Evolutionary conservation across 257 asterid genomes (phyloP), one percentile per base, ranked within the genome.

Genomic region (Nicotiana otophora): DNA sequence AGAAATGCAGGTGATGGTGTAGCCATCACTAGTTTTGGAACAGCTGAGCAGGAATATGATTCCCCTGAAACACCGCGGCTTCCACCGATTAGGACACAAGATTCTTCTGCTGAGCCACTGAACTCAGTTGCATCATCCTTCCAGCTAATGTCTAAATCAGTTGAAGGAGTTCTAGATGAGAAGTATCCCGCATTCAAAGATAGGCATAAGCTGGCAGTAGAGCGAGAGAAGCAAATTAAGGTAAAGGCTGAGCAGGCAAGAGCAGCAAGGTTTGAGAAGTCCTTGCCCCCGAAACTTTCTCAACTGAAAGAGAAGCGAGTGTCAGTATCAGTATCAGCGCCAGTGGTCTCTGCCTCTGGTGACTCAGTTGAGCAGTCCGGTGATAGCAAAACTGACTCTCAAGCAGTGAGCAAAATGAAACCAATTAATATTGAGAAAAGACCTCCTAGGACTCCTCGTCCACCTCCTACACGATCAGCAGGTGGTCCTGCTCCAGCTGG

Each of bases 181-280:
- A 94, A 94, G 88, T 96, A 92, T 81, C 99, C 99, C 4, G 97
- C 91, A 10, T 94, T 89, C 80, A 96, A 94, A 87, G 98, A 96
- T 77, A 86, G 97, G 84, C 97, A 94, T 86, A 96, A 96, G 90
- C 93, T 96, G 57, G 98, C 99, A 1, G 82, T 92, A 36, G 98
- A 95, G 81, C 91, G 98, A 84, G 99, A 95, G 89, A 92, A 91
- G 82, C 86, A 88, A 1, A 88, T 95, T 61, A 95, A 95, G 90
- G 96, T 91, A 83, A 95, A 90, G 84, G 99, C 98, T 80, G 94
- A 92, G 83, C 91, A 91, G 64, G 99, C 99, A 34, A 91, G 99
- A 83, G 91, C 92, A 53, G 99, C 87, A 11, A 92, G 83, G 84
- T 95, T 95, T 82, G 95, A 91, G 82, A 95, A 89, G 80, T 54